Evolutionary conservation across 2,329 filamentous ascomycete genomes (phyloP), one percentile per base, ranked within the genome.

Genomic region (Colletotrichum falcatum): DNA sequence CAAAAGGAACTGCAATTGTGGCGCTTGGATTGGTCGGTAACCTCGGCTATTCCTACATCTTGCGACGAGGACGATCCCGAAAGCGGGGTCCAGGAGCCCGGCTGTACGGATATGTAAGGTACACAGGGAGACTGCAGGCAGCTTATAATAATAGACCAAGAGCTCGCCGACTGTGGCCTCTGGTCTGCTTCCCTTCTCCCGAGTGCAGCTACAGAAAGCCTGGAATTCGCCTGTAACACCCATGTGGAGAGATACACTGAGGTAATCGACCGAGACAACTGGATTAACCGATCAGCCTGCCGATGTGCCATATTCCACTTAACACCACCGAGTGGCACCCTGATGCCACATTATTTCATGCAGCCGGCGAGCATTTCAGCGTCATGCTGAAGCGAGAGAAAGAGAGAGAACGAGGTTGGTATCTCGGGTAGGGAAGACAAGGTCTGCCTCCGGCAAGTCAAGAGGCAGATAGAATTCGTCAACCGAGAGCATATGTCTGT

Each of bases 31-130:
- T 71, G 64, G 70, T 67, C n/a, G 69, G 59, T 73, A 72, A 73
- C 71, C 71, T 73, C 71, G 71, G 71, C 69, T 73, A 70, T 73
- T 54, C n/a, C 35, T 68, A 39, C 60, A 28, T 73, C 48, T 65
- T 60, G 58, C 69, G 51, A 70, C 49, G 61, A 72, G 61, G 66
- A 59, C 65, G 60, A 66, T 72, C 69, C 71, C 71, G 71, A 73
- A 68, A 73, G 71, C 72, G 71, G 71, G 66, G 71, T 68, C 58
- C 46, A 49, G 20, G 39, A 39, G 53, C 66, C 68, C 68, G 67
- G 64, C 59, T 42, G 68, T 59, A 71, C 62, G 68, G 68, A 63
- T 59, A 23, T 37, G 53, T 59, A 30, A 56, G 33, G 48, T 33
- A 67, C 64, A 59, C 58, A 59, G 68, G 53, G 11, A 61, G 59